phyloP scores from a whole-genome alignment of 2,329 filamentous ascomycete genomes.

The Exophiala calicioides region DNA sequence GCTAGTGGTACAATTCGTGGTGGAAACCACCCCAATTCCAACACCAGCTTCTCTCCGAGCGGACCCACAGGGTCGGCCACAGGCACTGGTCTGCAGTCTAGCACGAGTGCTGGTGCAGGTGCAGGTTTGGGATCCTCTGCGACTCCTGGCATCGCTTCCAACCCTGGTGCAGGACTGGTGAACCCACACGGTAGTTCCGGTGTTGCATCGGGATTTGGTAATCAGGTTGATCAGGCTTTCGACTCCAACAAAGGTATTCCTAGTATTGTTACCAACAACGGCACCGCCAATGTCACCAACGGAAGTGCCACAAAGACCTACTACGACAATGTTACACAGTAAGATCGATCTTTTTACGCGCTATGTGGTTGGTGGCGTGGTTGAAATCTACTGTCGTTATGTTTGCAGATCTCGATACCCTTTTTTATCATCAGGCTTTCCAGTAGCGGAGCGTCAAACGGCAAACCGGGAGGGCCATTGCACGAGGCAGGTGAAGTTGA shows the following conservation, averaged over 20 bases:
- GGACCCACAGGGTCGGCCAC: no score
- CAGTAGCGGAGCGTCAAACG: no score
- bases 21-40: slow-evolving; percentile 28
- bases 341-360: no score
- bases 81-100: no score
- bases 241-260: slow-evolving; percentile 21
- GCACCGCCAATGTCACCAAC: slow-evolving; percentile 18
- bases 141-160: not conserved
- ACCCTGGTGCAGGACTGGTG: not conserved
- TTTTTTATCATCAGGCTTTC: not conserved
- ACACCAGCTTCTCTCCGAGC: slow-evolving; percentile 6
- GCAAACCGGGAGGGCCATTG: not conserved
- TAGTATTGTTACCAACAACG: slow-evolving; percentile 2
- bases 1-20: slow-evolving; percentile 39
- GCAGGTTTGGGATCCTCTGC: no score
- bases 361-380: no score
- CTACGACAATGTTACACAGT: slow-evolving; percentile 27
- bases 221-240: slow-evolving; percentile 49
- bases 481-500: no score
- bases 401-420: slow-evolving; percentile 27
- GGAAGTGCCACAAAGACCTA: slow-evolving; percentile 21
- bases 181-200: not conserved
- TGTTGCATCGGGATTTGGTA: slow-evolving; percentile 37
- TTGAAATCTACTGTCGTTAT: no score
- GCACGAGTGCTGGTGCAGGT: no score